Percentiles rank a stretch among this genome's conserved stretches.
phyloP scores from a whole-genome alignment of 225 moss, liverwort and hornwort species.

The Pseudoscleropodium purum region DNA sequence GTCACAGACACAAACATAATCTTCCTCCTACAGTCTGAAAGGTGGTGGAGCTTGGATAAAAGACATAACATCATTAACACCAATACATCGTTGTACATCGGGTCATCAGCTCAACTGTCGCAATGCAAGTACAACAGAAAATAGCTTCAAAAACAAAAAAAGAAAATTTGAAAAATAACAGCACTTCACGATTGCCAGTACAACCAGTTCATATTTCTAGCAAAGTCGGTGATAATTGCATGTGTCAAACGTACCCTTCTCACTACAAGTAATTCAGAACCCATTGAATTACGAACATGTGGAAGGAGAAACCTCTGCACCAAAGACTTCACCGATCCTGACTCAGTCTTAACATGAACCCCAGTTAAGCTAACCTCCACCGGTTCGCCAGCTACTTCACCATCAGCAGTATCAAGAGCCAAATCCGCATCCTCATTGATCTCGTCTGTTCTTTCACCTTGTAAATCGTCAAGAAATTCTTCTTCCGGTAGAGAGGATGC shows the following conservation, averaged over 20 bases:
- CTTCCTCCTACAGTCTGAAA: background rate
- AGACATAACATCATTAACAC: background rate
- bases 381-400: constrained; percentile 1
- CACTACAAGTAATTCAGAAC: constrained; percentile 63
- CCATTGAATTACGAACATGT: constrained; percentile 73
- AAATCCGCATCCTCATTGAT: background rate
- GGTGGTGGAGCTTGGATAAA: background rate
- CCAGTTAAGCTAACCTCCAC: constrained; percentile 3
- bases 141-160: background rate
- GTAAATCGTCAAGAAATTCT: constrained; percentile 3
- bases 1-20: background rate
- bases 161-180: background rate
- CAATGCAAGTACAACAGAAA: background rate
- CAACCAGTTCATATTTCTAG: background rate
- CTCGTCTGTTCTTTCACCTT: constrained; percentile 10
- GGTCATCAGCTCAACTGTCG: background rate
- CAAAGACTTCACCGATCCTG: constrained; percentile 49
- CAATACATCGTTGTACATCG: background rate
- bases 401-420: constrained; percentile 6
- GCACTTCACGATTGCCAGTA: background rate
- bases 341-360: background rate
- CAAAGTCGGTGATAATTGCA: background rate
- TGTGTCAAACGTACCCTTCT: constrained; percentile 48
- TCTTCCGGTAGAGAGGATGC: constrained; percentile 51
- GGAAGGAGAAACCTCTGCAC: constrained; percentile 76